Base-by-base conservation (phyloP, 2,329 filamentous ascomycete genomes). In the Chaetomiaceae sp. region DNA sequence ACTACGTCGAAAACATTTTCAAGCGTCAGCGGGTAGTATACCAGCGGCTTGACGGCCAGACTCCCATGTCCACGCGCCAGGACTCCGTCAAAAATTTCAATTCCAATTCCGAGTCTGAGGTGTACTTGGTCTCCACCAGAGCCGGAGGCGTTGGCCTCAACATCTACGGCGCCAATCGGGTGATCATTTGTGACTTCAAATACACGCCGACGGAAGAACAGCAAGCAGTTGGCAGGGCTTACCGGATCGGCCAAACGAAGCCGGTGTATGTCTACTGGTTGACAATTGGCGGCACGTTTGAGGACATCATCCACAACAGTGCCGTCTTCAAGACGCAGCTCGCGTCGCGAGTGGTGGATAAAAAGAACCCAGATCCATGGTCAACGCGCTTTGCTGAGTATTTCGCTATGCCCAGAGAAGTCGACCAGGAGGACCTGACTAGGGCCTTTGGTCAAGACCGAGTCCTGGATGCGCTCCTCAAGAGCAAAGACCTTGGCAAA, bases 131-230 rank as follows among this genome's bases (percentile, higher is more conserved):
- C 52, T 95, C 90, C 0, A 96, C 90, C 1, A 83, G 70, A 55
- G 89, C 91, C 8, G 91, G 90, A 20, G 89, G 90, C 0, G 73
- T 90, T 1, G 91, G 91, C 0, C 74, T 96, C 45, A 96, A 96
- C 56, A 86, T 96, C 11, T 81, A 82, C 36, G 85, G 86, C 1
- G 91, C 91, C 1, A 96, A 90, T 65, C 82, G 91, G 18, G 88
- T 96, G 1, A 79, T 96, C 18, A 86, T 96, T 18, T 87, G 95
- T 51, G 91, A 96, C 66, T 89, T 87, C 64, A 76, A 78, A 56
- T 96, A 85, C 71, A 94, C 91, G 58, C 91, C 91, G 0, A 79
- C 84, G 5, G 77, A 85, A 65, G 91, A 96, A 67, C 85, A 90
- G 62, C 91, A 96, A 69, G 91, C 91, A 1, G 82, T 96, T 46